phyloP scores from a whole-genome alignment of 306 rosid species.

The Styphnolobium japonicum region DNA sequence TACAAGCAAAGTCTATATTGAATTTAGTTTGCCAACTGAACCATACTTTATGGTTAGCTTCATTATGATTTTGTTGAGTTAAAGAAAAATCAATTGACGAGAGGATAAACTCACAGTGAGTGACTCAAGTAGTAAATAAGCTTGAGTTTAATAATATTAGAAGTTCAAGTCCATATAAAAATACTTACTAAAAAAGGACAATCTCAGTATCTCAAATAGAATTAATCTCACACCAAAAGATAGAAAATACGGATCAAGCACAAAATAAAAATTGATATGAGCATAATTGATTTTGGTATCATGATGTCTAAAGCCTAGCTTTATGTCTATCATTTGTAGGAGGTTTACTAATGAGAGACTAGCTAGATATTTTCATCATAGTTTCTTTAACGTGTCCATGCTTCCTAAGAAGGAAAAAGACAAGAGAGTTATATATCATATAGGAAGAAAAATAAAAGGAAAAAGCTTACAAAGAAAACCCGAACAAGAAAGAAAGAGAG shows the following conservation, averaged over 20 bases:
- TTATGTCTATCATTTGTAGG: slow-evolving; percentile 26
- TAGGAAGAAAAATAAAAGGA: neutral
- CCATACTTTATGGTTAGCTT: too few relatives aligned
- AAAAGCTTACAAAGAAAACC: neutral
- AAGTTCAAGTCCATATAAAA: too few relatives aligned
- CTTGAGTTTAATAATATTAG: too few relatives aligned
- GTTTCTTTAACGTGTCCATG: slow-evolving; percentile 16
- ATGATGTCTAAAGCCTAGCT: slow-evolving; percentile 28
- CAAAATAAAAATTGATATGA: too few relatives aligned
- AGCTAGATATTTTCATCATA: slow-evolving; percentile 8
- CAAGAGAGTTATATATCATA: neutral
- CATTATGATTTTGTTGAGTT: slow-evolving; percentile 12
- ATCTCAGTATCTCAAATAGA: too few relatives aligned
- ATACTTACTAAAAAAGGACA: too few relatives aligned
- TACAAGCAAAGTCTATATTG: too few relatives aligned
- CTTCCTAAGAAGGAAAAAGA: slow-evolving; percentile 4
- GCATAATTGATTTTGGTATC: slow-evolving; percentile 20
- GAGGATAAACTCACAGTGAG: too few relatives aligned
- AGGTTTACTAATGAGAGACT: slow-evolving; percentile 9
- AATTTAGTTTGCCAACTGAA: too few relatives aligned
- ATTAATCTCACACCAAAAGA: too few relatives aligned
- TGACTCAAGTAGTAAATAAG: too few relatives aligned
- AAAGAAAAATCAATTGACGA: slow-evolving; percentile 14
- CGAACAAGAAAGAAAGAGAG: neutral
- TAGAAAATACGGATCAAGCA: too few relatives aligned